Percentiles rank a stretch among this genome's conserved stretches.
These are phyloP conservation scores for Pythium graminicola DNA, from an alignment of 352 stramenopile species.

Conservation along the genomic window DNA sequence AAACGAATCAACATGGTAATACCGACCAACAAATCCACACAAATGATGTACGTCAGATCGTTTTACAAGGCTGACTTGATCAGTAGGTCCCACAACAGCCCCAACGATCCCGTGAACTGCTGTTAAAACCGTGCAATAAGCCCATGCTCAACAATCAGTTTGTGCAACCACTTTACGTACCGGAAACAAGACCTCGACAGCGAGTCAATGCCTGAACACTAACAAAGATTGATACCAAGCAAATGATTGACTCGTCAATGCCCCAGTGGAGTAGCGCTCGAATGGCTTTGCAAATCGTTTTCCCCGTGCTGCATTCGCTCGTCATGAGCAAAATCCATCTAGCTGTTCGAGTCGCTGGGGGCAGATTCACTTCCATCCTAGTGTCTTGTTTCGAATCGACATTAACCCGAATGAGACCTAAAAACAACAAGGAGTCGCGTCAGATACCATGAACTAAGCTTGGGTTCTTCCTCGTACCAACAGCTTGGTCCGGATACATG, in stretches of 20 bases:
- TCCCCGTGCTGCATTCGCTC: neutral
- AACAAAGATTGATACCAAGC: neutral
- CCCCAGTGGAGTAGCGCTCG: neutral
- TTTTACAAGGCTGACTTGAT: neutral
- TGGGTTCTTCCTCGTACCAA: too few species aligned
- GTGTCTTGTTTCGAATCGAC: too few species aligned
- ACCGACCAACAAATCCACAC: neutral
- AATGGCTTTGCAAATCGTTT: neutral
- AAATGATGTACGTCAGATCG: neutral
- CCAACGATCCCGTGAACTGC: neutral
- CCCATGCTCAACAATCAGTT: too few species aligned
- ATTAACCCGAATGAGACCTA: neutral
- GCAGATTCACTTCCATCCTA: too few species aligned
- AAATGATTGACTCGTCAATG: neutral
- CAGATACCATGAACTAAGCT: too few species aligned
- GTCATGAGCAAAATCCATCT: neutral
- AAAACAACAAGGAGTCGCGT: too few species aligned
- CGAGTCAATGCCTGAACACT: neutral
- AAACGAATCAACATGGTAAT: neutral
- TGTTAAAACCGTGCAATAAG: too few species aligned
- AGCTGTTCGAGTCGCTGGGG: too few species aligned
- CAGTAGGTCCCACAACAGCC: neutral
- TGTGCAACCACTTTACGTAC: too few species aligned
- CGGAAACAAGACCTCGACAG: too few species aligned
- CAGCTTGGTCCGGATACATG: constrained; percentile 1